Percentiles rank a stretch among this genome's conserved stretches.
These are phyloP conservation scores for Heritiera littoralis DNA, from an alignment of 345 rosid genomes.

Conservation along the genomic window DNA sequence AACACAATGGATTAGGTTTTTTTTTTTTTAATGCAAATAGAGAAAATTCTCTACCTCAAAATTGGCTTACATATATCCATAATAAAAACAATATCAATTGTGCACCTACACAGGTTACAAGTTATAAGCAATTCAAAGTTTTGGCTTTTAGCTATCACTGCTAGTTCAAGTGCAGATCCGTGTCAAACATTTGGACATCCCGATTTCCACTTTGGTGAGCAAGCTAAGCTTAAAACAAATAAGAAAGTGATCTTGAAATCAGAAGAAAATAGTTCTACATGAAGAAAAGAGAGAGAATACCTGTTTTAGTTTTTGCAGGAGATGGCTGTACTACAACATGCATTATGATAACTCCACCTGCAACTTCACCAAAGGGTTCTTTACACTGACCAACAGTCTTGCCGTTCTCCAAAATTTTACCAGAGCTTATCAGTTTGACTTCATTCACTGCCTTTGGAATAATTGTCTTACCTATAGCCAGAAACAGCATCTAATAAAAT, in stretches of 20 bases:
- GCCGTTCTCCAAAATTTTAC: slow-evolving; percentile 80
- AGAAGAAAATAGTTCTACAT: neutral
- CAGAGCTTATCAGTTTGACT: slow-evolving; percentile 79
- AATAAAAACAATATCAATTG: neutral
- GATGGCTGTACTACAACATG: slow-evolving; percentile 77
- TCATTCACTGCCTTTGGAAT: slow-evolving; percentile 75
- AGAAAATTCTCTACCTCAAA: neutral
- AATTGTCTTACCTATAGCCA: slow-evolving; percentile 59
- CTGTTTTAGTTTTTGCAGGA: slow-evolving; percentile 52
- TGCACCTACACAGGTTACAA: neutral
- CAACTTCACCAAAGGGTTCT: slow-evolving; percentile 64
- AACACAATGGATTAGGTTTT: neutral
- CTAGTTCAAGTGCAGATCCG: neutral
- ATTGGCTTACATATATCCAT: neutral
- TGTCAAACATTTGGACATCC: neutral
- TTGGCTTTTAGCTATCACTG: neutral
- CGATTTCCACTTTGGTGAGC: neutral
- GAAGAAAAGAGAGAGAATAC: slow-evolving; percentile 30
- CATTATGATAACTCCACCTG: slow-evolving; percentile 58
- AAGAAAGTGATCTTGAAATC: neutral
- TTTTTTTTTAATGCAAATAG: neutral
- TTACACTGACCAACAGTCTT: slow-evolving; percentile 86
- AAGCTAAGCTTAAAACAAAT: neutral
- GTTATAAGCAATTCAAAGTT: neutral
- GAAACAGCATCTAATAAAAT: slow-evolving; percentile 3